These are phyloP conservation scores for Globisporangium recalcitrans DNA, from an alignment of 352 stramenopile genomes.

Conservation along the genomic window DNA sequence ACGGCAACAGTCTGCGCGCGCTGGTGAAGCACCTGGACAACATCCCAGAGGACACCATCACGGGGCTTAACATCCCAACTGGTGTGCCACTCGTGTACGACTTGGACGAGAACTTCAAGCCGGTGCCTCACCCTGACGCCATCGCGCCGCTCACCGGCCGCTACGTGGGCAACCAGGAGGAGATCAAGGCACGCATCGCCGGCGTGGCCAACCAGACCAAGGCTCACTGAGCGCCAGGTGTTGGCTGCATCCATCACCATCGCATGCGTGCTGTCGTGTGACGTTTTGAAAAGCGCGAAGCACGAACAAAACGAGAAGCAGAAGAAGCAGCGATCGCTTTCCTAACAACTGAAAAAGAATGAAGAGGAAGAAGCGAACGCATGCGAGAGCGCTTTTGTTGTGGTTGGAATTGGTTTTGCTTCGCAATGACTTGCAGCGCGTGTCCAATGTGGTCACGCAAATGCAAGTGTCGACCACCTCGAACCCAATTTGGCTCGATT, in stretches of 20 bases:
- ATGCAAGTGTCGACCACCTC: too few relatives aligned
- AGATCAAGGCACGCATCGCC: conserved; percentile 95
- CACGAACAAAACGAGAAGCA: too few relatives aligned
- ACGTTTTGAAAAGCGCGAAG: background rate
- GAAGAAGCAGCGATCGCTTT: too few relatives aligned
- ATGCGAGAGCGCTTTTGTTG: too few relatives aligned
- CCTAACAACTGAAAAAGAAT: too few relatives aligned
- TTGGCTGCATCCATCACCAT: background rate
- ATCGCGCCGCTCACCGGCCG: conserved; percentile 79
- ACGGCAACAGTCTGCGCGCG: conserved; percentile 97
- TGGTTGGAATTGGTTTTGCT: too few relatives aligned
- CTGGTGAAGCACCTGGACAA: conserved; percentile 98
- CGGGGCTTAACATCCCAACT: conserved; percentile 96
- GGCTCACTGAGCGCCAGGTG: conserved; percentile 44
- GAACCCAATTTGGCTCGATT: too few relatives aligned
- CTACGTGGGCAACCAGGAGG: conserved; percentile 94
- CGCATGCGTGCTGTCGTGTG: background rate
- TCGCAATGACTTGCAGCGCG: too few relatives aligned
- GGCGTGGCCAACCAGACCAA: conserved; percentile 96
- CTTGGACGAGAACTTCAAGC: conserved; percentile 96
- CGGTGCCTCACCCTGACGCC: conserved; percentile 90
- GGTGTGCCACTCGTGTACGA: conserved; percentile 96
- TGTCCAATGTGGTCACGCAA: too few relatives aligned
- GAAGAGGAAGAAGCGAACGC: too few relatives aligned
- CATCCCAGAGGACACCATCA: conserved; percentile 96